These are phyloP conservation scores for Verruconis gallopava DNA, from an alignment of 2,329 filamentous ascomycete genomes.

Conservation along the genomic window DNA sequence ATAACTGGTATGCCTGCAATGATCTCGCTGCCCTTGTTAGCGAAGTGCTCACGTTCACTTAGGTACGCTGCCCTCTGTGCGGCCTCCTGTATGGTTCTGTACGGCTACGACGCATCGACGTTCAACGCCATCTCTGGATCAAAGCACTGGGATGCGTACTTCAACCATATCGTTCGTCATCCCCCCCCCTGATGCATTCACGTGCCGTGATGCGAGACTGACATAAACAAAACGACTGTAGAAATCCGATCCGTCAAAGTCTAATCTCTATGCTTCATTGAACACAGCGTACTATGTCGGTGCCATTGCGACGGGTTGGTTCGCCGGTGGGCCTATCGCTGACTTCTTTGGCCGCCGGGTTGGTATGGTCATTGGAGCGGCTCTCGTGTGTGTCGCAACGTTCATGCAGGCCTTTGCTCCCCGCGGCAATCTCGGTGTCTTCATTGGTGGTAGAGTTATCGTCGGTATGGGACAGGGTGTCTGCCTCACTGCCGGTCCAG, in stretches of 20 bases:
- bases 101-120: constrained; percentile 61
- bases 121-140: constrained; percentile 61
- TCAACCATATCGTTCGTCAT: constrained; percentile 34
- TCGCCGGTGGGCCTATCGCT: constrained; percentile 51
- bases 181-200: neutral
- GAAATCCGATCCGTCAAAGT: constrained; percentile 23
- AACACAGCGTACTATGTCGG: constrained; percentile 61
- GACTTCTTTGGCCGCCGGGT: constrained; percentile 49
- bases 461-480: constrained; percentile 60
- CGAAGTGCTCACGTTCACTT: neutral
- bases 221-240: no score
- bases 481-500: constrained; percentile 52
- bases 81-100: constrained; percentile 62
- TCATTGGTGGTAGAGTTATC: constrained; percentile 55
- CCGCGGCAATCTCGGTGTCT: constrained; percentile 46
- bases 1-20: neutral
- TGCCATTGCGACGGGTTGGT: constrained; percentile 57
- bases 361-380: constrained; percentile 52
- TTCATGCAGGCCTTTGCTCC: constrained; percentile 57
- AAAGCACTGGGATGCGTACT: constrained; percentile 52
- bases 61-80: constrained; percentile 59
- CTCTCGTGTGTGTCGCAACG: constrained; percentile 53
- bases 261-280: constrained; percentile 37
- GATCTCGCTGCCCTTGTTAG: no score
- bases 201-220: neutral